These are phyloP conservation scores for Glycyrrhiza uralensis DNA, from an alignment of 306 rosid species.

Conservation along the genomic window DNA sequence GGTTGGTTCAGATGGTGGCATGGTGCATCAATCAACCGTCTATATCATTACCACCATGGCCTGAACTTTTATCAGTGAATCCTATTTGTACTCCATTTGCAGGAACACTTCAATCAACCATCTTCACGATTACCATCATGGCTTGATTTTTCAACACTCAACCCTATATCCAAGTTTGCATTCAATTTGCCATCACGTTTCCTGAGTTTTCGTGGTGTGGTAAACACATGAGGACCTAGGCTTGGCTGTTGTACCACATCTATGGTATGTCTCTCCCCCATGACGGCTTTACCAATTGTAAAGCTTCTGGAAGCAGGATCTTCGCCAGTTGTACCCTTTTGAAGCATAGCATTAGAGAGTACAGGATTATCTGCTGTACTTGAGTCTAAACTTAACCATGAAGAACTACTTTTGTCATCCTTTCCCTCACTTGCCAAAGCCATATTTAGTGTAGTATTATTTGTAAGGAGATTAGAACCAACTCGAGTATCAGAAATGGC, in stretches of 20 bases:
- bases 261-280: slow-evolving; percentile 20
- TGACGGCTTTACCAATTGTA: slow-evolving; percentile 26
- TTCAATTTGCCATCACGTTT: slow-evolving; percentile 46
- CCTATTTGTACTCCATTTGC: slow-evolving; percentile 33
- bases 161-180: slow-evolving; percentile 37
- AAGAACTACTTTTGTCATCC: slow-evolving; percentile 47
- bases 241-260: slow-evolving; percentile 44
- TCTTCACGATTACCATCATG: slow-evolving; percentile 35
- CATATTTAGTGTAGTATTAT: slow-evolving; percentile 37
- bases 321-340: slow-evolving; percentile 16
- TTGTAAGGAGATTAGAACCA: slow-evolving; percentile 28
- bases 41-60: slow-evolving; percentile 27
- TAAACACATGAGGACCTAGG: slow-evolving; percentile 34
- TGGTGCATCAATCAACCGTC: slow-evolving; percentile 23
- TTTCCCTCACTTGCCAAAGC: slow-evolving; percentile 40
- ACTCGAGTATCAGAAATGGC: slow-evolving; percentile 33
- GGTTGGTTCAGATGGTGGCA: slow-evolving; percentile 17
- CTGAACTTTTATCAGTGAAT: slow-evolving; percentile 37
- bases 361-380: slow-evolving; percentile 35
- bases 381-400: slow-evolving; percentile 75
- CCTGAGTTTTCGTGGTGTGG: slow-evolving; percentile 41
- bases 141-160: slow-evolving; percentile 43
- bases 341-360: slow-evolving; percentile 17
- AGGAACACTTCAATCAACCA: slow-evolving; percentile 36
- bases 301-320: slow-evolving; percentile 26